Evolutionary conservation across 1,284 basidiomycete genomes (phyloP).

Genomic region (Mycena citricolor): DNA sequence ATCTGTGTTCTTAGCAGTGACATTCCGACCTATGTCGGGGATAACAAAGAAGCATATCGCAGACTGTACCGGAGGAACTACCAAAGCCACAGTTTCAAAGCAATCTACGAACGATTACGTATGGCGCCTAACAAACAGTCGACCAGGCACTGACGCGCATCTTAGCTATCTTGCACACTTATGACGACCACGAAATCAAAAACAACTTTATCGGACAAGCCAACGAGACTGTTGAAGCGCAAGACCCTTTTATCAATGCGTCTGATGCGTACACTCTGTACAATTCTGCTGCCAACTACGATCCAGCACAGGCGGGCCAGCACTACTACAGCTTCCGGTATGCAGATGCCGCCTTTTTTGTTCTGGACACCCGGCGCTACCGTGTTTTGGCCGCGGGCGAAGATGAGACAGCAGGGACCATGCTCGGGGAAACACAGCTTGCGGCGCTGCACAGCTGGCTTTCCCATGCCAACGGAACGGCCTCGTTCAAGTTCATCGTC

Average conservation of each 20-base stretch:
- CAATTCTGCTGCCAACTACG: slow-evolving; percentile 67
- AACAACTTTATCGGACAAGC: slow-evolving; percentile 64
- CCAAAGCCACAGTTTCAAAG: slow-evolving; percentile 61
- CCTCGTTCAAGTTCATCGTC: slow-evolving; percentile 81
- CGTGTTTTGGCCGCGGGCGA: slow-evolving; percentile 48
- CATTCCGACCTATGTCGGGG: slow-evolving; percentile 63
- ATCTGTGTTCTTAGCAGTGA: slow-evolving; percentile 37
- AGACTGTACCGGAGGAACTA: slow-evolving; percentile 69
- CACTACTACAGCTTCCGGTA: slow-evolving; percentile 69
- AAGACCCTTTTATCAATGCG: slow-evolving; percentile 63
- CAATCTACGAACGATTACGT: slow-evolving; percentile 67
- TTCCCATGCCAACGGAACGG: slow-evolving; percentile 65
- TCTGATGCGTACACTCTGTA: slow-evolving; percentile 67
- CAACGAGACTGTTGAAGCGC: slow-evolving; percentile 49
- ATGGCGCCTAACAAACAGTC: slow-evolving; percentile 31
- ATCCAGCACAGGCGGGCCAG: slow-evolving; percentile 43
- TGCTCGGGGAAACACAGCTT: slow-evolving; percentile 74
- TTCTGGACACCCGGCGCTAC: slow-evolving; percentile 74
- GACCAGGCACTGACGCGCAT: not conserved
- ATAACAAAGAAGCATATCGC: slow-evolving; percentile 54
- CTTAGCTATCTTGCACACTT: slow-evolving; percentile 60
- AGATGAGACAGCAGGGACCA: slow-evolving; percentile 53
- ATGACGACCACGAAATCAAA: slow-evolving; percentile 72
- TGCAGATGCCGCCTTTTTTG: slow-evolving; percentile 77
- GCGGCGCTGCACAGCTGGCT: slow-evolving; percentile 68